Evolutionary conservation across 208 protist species (phyloP).

Genomic region (Phytomonas sp.): DNA sequence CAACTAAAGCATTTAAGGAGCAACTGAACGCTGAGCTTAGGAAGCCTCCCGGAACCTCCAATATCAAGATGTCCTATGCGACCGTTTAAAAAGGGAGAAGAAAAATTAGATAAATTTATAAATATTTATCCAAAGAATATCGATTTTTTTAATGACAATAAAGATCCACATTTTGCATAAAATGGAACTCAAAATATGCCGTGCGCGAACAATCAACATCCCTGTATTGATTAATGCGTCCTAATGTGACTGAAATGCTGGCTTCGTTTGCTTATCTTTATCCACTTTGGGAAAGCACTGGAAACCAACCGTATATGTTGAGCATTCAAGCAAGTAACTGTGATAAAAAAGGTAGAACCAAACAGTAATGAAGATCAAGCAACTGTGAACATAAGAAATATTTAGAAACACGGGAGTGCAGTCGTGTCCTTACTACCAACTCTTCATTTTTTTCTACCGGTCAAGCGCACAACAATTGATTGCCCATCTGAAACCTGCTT

Average conservation of each 20-base stretch:
- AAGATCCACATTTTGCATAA: background rate
- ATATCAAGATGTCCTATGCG: background rate
- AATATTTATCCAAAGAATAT: constrained; percentile 12
- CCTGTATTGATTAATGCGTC: background rate
- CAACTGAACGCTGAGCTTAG: background rate
- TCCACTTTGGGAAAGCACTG: background rate
- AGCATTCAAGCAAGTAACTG: background rate
- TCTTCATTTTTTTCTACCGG: background rate
- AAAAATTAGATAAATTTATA: constrained; percentile 12
- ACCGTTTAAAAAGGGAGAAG: background rate
- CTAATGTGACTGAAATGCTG: background rate
- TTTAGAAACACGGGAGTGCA: background rate
- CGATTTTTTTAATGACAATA: background rate
- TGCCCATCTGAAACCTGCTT: constrained; percentile 10
- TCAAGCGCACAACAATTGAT: constrained; percentile 14
- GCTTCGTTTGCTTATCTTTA: background rate
- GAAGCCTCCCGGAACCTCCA: background rate
- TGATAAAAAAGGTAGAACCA: background rate
- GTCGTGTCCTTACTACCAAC: constrained; percentile 12
- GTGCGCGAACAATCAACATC: background rate
- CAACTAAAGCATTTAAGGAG: background rate
- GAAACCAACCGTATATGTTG: background rate
- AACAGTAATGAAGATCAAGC: constrained; percentile 1
- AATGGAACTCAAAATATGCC: background rate
- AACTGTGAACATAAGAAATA: constrained; percentile 1